A percentile compares a stretch with the other conserved stretches of the same genome.
Evolutionary conservation across 768 basidiomycete genomes (phyloP).

Genomic region (Coprinellus aureogranulatus): DNA sequence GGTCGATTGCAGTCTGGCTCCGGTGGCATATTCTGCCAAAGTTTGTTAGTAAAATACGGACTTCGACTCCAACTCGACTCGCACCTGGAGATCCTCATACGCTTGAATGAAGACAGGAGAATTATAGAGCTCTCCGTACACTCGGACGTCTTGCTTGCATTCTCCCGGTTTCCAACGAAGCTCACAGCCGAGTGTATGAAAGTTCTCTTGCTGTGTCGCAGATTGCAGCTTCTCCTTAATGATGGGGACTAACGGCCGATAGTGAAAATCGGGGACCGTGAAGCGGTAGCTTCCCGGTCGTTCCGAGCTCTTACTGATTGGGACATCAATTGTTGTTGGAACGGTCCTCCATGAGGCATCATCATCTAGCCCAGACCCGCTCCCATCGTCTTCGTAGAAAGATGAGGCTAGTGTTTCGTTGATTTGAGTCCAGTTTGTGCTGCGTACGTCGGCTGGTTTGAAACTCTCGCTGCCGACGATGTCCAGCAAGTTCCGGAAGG

Average conservation of each 20-base stretch:
- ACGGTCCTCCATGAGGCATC: background rate
- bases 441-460: background rate
- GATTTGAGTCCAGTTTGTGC: background rate
- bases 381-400: background rate
- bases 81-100: slow-evolving; percentile 1
- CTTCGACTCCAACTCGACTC: background rate
- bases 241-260: background rate
- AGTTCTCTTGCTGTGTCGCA: too few species aligned
- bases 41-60: background rate
- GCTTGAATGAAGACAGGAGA: too few species aligned
- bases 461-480: background rate
- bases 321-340: background rate
- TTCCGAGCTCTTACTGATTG: background rate
- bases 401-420: background rate
- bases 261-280: background rate
- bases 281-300: background rate
- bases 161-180: too few species aligned
- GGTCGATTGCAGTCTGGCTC: slow-evolving; percentile 14
- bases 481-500: background rate
- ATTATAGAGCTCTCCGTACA: too few species aligned
- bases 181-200: too few species aligned
- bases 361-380: background rate
- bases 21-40: background rate
- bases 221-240: background rate
- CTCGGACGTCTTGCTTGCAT: too few species aligned